Conservation (phyloP, 345 rosid species). For the Tarenaya hassleriana region DNA sequence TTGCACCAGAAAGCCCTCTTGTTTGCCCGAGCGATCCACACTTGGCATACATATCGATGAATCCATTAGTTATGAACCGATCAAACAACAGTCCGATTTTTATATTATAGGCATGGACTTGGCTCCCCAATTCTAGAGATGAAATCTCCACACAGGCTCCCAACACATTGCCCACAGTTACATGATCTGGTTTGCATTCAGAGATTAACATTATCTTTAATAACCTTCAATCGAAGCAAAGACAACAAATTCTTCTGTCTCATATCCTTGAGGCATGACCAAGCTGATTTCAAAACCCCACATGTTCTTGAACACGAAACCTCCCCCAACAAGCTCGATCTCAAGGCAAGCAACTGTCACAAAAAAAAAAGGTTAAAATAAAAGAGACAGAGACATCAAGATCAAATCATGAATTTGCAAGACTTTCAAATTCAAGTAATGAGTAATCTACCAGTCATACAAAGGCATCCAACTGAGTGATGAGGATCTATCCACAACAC, state of each 20-base stretch:
- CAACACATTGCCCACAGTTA: conserved; percentile 40
- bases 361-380: not conserved
- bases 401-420: not conserved
- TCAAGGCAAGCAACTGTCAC: conserved; percentile 8
- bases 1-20: conserved; percentile 38
- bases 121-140: conserved; percentile 57
- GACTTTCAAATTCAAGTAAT: too few species aligned
- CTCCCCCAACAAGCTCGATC: not conserved
- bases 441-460: too few species aligned
- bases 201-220: conserved; percentile 48
- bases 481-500: too few species aligned
- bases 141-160: conserved; percentile 61
- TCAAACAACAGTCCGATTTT: conserved; percentile 46
- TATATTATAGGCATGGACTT: conserved; percentile 47
- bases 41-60: conserved; percentile 70
- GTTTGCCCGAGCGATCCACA: conserved; percentile 61
- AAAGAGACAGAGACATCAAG: not conserved
- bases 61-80: conserved; percentile 42
- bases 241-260: not conserved
- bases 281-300: conserved; percentile 1
- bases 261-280: conserved; percentile 10
- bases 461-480: too few species aligned
- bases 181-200: conserved; percentile 43
- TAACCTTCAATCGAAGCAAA: conserved; percentile 8
- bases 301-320: conserved; percentile 2